Conservation (phyloP, 768 basidiomycete genomes). For the Omphalotus guepiniiformis region DNA sequence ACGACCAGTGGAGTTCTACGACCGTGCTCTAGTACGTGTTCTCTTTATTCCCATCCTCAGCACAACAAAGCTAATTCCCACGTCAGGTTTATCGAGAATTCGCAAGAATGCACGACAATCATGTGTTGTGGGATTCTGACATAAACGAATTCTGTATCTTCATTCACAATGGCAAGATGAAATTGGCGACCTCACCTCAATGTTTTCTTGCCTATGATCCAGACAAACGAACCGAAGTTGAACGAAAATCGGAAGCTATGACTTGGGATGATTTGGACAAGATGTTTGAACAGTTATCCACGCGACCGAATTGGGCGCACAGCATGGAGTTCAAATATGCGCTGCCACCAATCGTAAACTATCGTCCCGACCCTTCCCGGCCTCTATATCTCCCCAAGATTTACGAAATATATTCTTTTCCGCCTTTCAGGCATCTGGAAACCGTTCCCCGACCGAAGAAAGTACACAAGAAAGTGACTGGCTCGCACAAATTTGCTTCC, state of each 20-base stretch:
- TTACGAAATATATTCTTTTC: too few relatives aligned
- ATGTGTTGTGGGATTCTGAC: neutral
- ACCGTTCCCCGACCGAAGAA: too few relatives aligned
- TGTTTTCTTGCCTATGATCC: neutral
- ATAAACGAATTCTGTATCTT: neutral
- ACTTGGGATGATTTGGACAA: neutral
- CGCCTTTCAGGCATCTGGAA: too few relatives aligned
- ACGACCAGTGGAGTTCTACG: neutral
- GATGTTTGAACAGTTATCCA: too few relatives aligned
- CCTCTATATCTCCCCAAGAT: too few relatives aligned
- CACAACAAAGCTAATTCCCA: neutral
- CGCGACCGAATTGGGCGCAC: too few relatives aligned
- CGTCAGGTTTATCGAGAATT: neutral
- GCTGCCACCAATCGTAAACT: too few relatives aligned
- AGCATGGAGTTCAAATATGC: too few relatives aligned
- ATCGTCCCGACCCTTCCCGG: too few relatives aligned
- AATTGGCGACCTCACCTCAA: neutral
- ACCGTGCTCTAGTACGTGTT: neutral
- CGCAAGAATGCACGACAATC: neutral
- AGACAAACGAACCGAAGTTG: neutral
- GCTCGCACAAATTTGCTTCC: too few relatives aligned
- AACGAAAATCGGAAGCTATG: neutral
- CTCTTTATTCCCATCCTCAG: neutral
- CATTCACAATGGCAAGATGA: neutral
- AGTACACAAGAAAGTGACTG: too few relatives aligned